Evolutionary conservation across 108 stramenopile species (phyloP).

Genomic region (Poteriospumella lacustris): DNA sequence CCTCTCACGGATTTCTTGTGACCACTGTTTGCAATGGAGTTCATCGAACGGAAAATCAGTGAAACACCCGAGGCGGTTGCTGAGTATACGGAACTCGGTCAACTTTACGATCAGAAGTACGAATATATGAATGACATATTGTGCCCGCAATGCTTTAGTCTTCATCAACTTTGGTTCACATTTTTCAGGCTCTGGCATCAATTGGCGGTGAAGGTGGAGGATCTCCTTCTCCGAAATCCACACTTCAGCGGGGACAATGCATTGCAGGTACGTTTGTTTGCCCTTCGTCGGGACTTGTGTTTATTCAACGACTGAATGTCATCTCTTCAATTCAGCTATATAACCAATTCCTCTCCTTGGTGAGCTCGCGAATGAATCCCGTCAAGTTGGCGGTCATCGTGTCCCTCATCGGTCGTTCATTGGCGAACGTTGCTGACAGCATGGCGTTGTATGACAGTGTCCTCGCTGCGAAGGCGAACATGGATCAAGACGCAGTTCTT

Average conservation of each 20-base stretch:
- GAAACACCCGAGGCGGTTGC: constrained; percentile 70
- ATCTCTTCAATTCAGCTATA: constrained; percentile 41
- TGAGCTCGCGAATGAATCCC: constrained; percentile 72
- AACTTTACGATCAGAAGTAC: constrained; percentile 49
- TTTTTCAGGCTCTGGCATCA: constrained; percentile 89
- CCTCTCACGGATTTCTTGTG: too few species aligned
- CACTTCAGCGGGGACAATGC: constrained; percentile 56
- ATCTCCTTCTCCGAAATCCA: constrained; percentile 63
- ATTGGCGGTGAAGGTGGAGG: constrained; percentile 67
- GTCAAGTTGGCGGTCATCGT: constrained; percentile 79
- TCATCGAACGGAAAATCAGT: constrained; percentile 66
- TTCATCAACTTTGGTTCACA: constrained; percentile 34
- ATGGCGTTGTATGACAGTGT: background rate
- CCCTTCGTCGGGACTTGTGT: background rate
- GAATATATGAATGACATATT: background rate
- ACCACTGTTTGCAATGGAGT: too few species aligned
- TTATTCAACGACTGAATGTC: background rate
- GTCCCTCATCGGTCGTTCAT: constrained; percentile 19
- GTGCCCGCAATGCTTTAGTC: background rate
- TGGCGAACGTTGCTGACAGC: background rate
- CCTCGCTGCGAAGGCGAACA: constrained; percentile 9
- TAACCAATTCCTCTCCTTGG: constrained; percentile 49
- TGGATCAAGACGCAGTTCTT: background rate
- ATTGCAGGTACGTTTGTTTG: constrained; percentile 29
- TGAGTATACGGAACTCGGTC: constrained; percentile 62